Percentiles rank a stretch among this genome's conserved stretches.
Evolutionary conservation across 257 asterid species (phyloP).

Genomic region (Solanum pennellii): DNA sequence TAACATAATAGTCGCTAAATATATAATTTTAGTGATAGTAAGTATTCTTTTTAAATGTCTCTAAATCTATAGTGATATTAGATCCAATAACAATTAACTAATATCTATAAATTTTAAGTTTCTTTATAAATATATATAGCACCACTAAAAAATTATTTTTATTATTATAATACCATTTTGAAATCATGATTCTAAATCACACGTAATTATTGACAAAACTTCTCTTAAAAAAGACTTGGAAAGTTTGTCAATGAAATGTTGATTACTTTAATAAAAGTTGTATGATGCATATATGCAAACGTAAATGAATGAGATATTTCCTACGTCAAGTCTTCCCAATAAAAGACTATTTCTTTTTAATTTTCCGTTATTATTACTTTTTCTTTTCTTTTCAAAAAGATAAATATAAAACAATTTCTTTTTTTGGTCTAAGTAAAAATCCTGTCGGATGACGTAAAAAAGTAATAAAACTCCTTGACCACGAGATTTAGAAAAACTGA

Average conservation of each 20-base stretch:
- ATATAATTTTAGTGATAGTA: background rate
- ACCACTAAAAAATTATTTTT: too few species aligned
- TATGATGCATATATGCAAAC: background rate
- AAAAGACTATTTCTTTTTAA: background rate
- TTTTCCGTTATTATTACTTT: background rate
- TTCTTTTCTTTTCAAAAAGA: background rate
- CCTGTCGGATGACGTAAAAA: background rate
- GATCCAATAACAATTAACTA: too few species aligned
- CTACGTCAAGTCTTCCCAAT: background rate
- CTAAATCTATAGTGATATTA: too few species aligned
- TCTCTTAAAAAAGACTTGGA: background rate
- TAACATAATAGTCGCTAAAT: accelerated
- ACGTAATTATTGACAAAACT: background rate
- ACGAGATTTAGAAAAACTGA: background rate
- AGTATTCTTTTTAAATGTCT: background rate
- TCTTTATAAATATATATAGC: too few species aligned
- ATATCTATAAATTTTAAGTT: too few species aligned
- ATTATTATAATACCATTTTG: too few species aligned
- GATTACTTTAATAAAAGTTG: background rate
- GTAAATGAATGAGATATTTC: background rate
- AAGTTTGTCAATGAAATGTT: background rate
- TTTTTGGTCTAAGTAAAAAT: background rate
- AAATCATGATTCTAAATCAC: background rate
- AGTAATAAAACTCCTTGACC: background rate
- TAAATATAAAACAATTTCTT: background rate